phyloP scores from a whole-genome alignment of 805 yeast species.

The Candida sphagnicola region DNA sequence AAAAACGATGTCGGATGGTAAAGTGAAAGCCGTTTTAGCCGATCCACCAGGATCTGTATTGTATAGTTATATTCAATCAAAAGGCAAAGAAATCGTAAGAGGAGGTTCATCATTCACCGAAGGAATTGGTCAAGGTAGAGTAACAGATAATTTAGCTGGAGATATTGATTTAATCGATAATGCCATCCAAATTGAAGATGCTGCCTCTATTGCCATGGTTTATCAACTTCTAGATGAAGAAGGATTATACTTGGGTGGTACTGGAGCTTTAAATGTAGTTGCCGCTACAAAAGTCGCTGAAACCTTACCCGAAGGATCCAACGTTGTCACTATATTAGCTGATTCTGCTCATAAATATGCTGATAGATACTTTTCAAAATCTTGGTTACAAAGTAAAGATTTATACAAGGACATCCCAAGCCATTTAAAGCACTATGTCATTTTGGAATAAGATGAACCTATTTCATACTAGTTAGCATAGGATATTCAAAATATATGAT shows the following conservation, averaged over 20 bases:
- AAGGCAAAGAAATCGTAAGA: constrained; percentile 64
- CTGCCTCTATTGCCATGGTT: constrained; percentile 76
- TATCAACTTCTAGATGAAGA: constrained; percentile 83
- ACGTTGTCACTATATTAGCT: constrained; percentile 83
- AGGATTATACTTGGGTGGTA: constrained; percentile 87
- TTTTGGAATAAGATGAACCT: constrained; percentile 23
- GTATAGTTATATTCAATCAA: constrained; percentile 69
- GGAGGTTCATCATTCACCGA: constrained; percentile 88
- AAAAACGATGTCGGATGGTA: constrained; percentile 61
- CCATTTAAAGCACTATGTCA: constrained; percentile 63
- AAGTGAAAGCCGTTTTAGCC: constrained; percentile 65
- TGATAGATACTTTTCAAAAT: constrained; percentile 70
- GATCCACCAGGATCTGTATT: constrained; percentile 94
- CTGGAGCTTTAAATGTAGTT: constrained; percentile 84
- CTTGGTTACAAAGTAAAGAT: constrained; percentile 71
- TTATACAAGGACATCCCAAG: constrained; percentile 66
- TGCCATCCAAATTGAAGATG: constrained; percentile 76
- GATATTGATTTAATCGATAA: constrained; percentile 76
- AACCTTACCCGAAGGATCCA: constrained; percentile 69
- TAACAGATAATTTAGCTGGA: constrained; percentile 74
- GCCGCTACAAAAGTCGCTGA: constrained; percentile 81
- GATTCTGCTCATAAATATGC: constrained; percentile 91
- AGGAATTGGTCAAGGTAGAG: constrained; percentile 95
- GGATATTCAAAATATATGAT: too few relatives aligned
- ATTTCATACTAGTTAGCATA: too few relatives aligned